Percentiles rank a stretch among this genome's conserved stretches.
These are phyloP conservation scores for Brassica cretica DNA, from an alignment of 345 rosid genomes.

Conservation along the genomic window DNA sequence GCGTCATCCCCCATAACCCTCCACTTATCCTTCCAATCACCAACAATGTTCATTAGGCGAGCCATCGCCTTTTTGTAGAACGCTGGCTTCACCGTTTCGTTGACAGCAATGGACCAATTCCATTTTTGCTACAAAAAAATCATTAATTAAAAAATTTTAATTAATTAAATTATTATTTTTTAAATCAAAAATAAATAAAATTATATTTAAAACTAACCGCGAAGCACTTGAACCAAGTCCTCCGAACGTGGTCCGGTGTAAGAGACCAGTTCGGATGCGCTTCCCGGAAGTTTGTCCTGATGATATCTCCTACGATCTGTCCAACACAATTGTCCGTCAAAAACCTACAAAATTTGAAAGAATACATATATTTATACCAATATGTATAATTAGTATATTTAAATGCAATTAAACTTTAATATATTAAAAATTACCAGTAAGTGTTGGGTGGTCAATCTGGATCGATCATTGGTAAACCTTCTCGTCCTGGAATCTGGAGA, in stretches of 20 bases:
- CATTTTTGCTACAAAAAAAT: neutral
- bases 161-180: too few relatives aligned
- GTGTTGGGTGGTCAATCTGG: too few relatives aligned
- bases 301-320: neutral
- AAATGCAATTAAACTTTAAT: too few relatives aligned
- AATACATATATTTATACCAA: neutral
- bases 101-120: neutral
- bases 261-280: too few relatives aligned
- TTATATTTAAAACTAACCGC: too few relatives aligned
- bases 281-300: neutral
- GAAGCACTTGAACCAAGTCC: neutral
- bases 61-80: neutral
- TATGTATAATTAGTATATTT: too few relatives aligned
- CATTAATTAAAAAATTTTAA: too few relatives aligned
- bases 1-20: neutral
- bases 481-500: too few relatives aligned
- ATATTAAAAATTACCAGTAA: too few relatives aligned
- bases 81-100: neutral
- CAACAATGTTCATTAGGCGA: neutral
- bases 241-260: too few relatives aligned
- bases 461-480: too few relatives aligned
- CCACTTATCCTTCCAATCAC: neutral
- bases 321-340: neutral
- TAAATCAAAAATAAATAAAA: too few relatives aligned
- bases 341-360: neutral